Base-by-base conservation (phyloP, 352 stramenopile genomes). In the Globisporangium mamillatum region DNA sequence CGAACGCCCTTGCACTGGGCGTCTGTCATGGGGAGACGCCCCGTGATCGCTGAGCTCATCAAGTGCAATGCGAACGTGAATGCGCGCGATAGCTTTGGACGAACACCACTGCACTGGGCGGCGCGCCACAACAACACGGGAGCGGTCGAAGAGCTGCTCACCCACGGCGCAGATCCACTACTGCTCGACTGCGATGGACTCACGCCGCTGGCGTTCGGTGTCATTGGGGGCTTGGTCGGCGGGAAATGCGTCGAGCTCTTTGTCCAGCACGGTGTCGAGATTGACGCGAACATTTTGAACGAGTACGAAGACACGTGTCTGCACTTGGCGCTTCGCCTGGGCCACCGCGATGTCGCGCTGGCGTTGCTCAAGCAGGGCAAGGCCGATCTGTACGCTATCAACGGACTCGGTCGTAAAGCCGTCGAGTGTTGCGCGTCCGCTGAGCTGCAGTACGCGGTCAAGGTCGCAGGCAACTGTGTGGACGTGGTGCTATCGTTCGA, bases 401-500 rank as follows among this genome's bases (percentile, higher is more conserved):
- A 93, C 50, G 71, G 70, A 3, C 73, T 82, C 2, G 86, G 83
- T 1, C 76, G 76, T 34, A 82, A 84, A 32, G 84, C 88, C 0
- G 72, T 95, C 44, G 80, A 93, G 59, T 93, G 86, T 71, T 91
- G 84, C 20, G 83, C 88, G 50, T 91, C 86, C 0, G 82, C 83
- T 14, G 84, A 91, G 61, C 64, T 93, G 25, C 86, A 93, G 68
- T 93, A 82, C 65, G 84, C 79, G 20, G 84, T 93, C 62, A 95
- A 95, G 60, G 70, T 86, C 32, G 85, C 83, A 1, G 86, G 82
- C 41, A 60, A 70, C 9, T 90, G 84, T 70, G 72, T 89, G 22
- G 88, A 95, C 64, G 83, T 95, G 27, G 83, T 95, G 65, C 73
- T 95, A 18, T 93, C 83, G 25, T 93, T 92, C 69, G 86, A 92